Base-by-base conservation (phyloP, 768 basidiomycete genomes). In the Boletus bicolor region DNA sequence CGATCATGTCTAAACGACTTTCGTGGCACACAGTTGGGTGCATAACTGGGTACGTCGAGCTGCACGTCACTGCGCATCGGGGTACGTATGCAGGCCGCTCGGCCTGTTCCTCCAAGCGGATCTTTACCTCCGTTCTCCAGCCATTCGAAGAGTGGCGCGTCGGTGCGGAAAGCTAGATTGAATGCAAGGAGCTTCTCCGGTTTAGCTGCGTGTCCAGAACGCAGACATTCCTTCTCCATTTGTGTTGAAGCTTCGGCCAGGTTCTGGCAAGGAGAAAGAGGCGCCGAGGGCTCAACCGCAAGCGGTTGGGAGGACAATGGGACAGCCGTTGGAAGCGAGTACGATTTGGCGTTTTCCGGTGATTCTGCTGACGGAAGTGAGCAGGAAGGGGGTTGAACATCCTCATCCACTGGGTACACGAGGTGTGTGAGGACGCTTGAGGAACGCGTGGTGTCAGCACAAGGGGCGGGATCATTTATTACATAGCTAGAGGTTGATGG, bases 121-220 rank as follows among this genome's bases (percentile, higher is more conserved):
- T 70, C 70, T 50, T 73, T 67, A 30, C 74, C 77, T 24, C 78
- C 77, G 19, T 81, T 81, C 68, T 91, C 89, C 7, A 91, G 74
- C 89, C 89, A 91, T 19, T 80, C 82, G 60, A 91, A 91, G 64
- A 80, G 89, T 2, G 79, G 79, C 7, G 73, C 74, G 44, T 63
- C 65, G 37, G 72, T 81, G 1, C 75, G 74, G 63, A 91, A 90
- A 11, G 89, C 89, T 61, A 85, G 75, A 64, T 86, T 88, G 64
- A 91, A 91, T 0, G 89, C 87, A 4, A 86, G 60, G 12, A 61
- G 55, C 1, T 55, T 64, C 3, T 70, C 64, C 6, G n/a, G 37
- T 52, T 60, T 56, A 21, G 12, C 24, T 2, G 36, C 2, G 3
- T 28, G 26, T 44, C 36, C 26, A 28, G 47, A 26, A 8, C 0